These are phyloP conservation scores for Tricholoma flavovirens DNA, from an alignment of 768 basidiomycete species.

Conservation along the genomic window DNA sequence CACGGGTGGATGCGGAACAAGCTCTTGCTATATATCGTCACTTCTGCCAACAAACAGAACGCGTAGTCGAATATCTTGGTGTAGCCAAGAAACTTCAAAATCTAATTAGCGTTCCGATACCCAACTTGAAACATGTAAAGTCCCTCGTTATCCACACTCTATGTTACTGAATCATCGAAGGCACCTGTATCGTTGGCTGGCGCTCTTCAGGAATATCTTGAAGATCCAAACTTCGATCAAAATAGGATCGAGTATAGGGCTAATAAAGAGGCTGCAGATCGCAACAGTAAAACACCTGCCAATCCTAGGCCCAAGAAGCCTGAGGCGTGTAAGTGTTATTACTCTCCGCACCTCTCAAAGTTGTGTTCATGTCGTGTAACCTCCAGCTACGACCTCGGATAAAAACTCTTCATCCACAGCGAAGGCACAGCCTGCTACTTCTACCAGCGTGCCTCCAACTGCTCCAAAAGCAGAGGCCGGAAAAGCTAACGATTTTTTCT, in stretches of 20 bases:
- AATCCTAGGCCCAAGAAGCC: conserved; percentile 18
- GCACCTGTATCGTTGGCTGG: conserved; percentile 93
- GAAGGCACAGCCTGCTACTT: conserved; percentile 6
- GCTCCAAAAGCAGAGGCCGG: conserved; percentile 14
- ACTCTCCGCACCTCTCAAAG: background rate
- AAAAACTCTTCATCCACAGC: background rate
- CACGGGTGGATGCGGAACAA: conserved; percentile 81
- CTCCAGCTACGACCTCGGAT: conserved; percentile 1
- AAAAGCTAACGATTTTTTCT: conserved; percentile 79
- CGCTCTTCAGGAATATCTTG: conserved; percentile 90
- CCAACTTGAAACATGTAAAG: conserved; percentile 85
- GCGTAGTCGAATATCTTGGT: conserved; percentile 86
- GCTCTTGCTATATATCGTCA: conserved; percentile 86
- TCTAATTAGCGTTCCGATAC: conserved; percentile 88
- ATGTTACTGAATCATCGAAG: conserved; percentile 32
- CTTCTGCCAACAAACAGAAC: conserved; percentile 92
- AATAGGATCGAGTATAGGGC: conserved; percentile 89
- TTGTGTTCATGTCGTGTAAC: background rate
- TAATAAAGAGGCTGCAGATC: conserved; percentile 64
- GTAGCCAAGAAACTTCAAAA: conserved; percentile 93
- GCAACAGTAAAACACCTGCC: conserved; percentile 12
- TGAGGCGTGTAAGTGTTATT: conserved; percentile 24
- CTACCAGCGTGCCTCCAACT: conserved; percentile 12
- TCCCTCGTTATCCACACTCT: background rate
- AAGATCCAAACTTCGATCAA: conserved; percentile 95